Percentiles rank a stretch among this genome's conserved stretches.
These are phyloP conservation scores for Trichomonas gallinae DNA, from an alignment of 208 protist species.

Conservation along the genomic window DNA sequence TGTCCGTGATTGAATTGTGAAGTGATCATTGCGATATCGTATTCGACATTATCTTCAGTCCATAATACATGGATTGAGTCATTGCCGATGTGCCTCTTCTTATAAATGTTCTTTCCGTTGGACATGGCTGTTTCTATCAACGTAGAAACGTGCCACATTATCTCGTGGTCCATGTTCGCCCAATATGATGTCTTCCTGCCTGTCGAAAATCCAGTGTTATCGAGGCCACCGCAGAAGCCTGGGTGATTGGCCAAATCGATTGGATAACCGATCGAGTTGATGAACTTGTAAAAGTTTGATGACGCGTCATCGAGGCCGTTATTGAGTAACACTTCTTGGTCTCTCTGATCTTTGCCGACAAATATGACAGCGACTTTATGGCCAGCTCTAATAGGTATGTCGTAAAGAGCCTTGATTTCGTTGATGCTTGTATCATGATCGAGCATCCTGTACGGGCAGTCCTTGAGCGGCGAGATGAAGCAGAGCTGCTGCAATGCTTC, in stretches of 20 bases:
- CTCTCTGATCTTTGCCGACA: background rate
- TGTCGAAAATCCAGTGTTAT: background rate
- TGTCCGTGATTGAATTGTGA: background rate
- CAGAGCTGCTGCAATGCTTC: background rate
- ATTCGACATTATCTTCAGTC: background rate
- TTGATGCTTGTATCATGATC: background rate
- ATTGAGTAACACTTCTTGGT: background rate
- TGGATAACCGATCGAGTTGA: background rate
- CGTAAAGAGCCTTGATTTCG: background rate
- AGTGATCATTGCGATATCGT: background rate
- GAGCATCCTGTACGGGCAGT: background rate
- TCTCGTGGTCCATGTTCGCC: background rate
- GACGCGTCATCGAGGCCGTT: background rate
- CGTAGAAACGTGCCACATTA: background rate
- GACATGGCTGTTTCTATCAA: background rate
- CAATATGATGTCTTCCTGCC: background rate
- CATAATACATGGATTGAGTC: background rate
- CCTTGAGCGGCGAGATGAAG: background rate
- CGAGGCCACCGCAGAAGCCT: background rate
- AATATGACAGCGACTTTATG: background rate
- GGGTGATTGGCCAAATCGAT: background rate
- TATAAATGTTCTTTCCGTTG: background rate
- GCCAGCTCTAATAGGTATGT: background rate
- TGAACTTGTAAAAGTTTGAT: background rate
- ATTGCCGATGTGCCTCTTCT: background rate